Base-by-base conservation (phyloP, 2,329 filamentous ascomycete genomes). In the Colletotrichum brevisporum region DNA sequence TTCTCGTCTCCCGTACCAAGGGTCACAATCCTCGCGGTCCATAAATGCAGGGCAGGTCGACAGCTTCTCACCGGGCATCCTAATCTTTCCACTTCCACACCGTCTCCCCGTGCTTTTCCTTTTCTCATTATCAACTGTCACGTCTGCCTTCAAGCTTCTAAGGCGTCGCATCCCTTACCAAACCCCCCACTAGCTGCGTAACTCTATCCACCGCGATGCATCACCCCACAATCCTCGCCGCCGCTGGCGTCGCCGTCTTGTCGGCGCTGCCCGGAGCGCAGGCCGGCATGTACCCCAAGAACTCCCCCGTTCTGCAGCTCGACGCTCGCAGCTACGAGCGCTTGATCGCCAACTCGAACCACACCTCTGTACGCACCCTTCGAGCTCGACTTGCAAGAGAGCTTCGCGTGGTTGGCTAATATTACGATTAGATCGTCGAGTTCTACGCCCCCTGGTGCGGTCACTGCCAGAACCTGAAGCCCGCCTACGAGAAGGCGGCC, bases 391-490 rank as follows among this genome's bases (percentile, higher is more conserved):
- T 16, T 13, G 27, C 15, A 10, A 24, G 27, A 56, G 21, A 9
- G 41, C 12, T 27, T 6, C 53, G 21, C 31, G 10, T 36, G 15
- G 8, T 55, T 58, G 12, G 4, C 48, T 68, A 41, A 65, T 48
- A n/a, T 18, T 16, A 50, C 26, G 18, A 53, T 13, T 6, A 90
- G 87, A 87, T 90, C 53, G 83, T 90, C 78, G 94, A 95, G 82
- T 98, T 98, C 87, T 98, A 97, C 77, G 95, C 95, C 9, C 95
- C 95, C 26, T 98, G 95, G 95, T 98, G 96, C 77, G 96, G 95
- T 50, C 96, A 98, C 83, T 99, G 96, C 84, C 89, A 97, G 83
- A 98, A 92, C 82, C 91, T 99, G 76, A 95, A 98, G 83, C 95
- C 95, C 3, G 93, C 94, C 52, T 99, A 96, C 82, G 95, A 98